Evolutionary conservation across 257 asterid genomes (phyloP).

Genomic region (Solanum tarapatanum): DNA sequence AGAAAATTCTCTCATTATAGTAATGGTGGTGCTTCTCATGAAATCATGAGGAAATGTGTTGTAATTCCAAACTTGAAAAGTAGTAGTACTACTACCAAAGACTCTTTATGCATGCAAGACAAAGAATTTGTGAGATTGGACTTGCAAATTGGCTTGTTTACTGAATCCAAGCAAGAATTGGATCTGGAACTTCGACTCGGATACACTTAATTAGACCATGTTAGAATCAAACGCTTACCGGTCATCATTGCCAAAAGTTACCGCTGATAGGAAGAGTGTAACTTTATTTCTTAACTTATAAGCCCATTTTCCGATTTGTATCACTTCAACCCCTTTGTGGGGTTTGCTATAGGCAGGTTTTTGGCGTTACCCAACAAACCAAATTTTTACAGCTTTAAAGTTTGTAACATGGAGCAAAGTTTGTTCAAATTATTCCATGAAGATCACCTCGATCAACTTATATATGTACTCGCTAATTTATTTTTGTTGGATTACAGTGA

Average conservation of each 20-base stretch:
- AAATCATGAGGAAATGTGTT: background rate
- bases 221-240: background rate
- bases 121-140: conserved; percentile 34
- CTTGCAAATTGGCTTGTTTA: conserved; percentile 48
- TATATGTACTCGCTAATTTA: background rate
- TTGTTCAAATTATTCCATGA: background rate
- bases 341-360: background rate
- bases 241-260: background rate
- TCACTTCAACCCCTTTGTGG: background rate
- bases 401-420: background rate
- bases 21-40: background rate
- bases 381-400: background rate
- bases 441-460: background rate
- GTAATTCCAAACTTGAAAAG: background rate
- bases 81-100: background rate
- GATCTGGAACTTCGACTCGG: conserved; percentile 95
- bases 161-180: conserved; percentile 32
- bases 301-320: background rate
- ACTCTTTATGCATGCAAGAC: background rate
- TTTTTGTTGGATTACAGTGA: background rate
- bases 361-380: background rate
- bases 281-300: background rate
- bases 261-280: background rate
- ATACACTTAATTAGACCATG: conserved; percentile 8
- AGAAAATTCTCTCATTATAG: conserved; percentile 18